These are phyloP conservation scores for Kernera saxatilis DNA, from an alignment of 345 rosid genomes.

Conservation along the genomic window DNA sequence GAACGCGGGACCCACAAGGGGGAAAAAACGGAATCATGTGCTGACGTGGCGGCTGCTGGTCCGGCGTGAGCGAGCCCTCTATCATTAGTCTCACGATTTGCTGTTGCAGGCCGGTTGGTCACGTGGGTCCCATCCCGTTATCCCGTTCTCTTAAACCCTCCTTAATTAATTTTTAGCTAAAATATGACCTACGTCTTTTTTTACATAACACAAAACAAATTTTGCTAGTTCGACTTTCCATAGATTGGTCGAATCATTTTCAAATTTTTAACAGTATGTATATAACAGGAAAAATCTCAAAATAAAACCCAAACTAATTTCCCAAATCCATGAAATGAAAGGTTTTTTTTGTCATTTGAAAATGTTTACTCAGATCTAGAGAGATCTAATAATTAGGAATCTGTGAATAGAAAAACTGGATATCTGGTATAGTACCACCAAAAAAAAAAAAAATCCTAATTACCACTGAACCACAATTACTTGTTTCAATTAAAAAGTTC, in stretches of 20 bases:
- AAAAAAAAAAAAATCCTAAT: too few species aligned
- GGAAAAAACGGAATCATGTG: slow-evolving; percentile 38
- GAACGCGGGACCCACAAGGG: slow-evolving; percentile 41
- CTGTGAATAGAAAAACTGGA: too few species aligned
- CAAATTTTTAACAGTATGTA: too few species aligned
- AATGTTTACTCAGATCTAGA: too few species aligned
- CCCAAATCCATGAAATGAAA: too few species aligned
- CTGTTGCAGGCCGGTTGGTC: slow-evolving; percentile 46
- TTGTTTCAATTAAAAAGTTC: too few species aligned
- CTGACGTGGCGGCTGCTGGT: slow-evolving; percentile 63
- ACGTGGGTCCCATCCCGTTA: slow-evolving; percentile 43
- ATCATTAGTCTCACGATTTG: slow-evolving; percentile 55
- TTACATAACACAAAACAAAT: not conserved
- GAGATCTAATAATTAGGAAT: too few species aligned
- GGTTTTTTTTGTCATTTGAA: too few species aligned
- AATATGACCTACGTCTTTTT: not conserved
- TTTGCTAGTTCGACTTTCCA: not conserved
- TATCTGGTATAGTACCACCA: too few species aligned
- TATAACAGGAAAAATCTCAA: too few species aligned
- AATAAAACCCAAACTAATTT: too few species aligned
- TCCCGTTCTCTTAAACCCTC: slow-evolving; percentile 33
- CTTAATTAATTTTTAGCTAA: not conserved
- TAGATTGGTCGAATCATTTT: not conserved
- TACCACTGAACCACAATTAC: too few species aligned
- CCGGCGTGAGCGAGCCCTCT: slow-evolving; percentile 66